Conservation (phyloP, 2,329 filamentous ascomycete genomes). For the Laburnicola sp. region DNA sequence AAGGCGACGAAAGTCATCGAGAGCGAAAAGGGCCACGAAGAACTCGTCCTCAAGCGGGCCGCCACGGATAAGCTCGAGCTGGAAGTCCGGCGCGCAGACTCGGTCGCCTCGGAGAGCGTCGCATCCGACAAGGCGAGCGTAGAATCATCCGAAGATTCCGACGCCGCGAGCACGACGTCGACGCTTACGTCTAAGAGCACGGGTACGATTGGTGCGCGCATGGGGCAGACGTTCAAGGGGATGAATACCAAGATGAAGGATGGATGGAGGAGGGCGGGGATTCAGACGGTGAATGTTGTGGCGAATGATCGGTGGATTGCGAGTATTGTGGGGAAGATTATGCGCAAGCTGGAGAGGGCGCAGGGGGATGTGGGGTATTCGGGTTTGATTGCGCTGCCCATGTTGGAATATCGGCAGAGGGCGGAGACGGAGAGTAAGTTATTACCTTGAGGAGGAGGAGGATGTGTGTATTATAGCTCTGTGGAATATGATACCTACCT, state of each 20-base stretch:
- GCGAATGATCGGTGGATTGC: conserved; percentile 61
- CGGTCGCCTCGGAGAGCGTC: conserved; percentile 23
- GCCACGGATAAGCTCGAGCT: conserved; percentile 31
- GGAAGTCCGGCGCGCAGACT: conserved; percentile 33
- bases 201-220: conserved; percentile 19
- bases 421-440: conserved; percentile 43
- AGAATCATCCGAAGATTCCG: conserved; percentile 5
- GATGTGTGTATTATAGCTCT: too few relatives aligned
- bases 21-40: conserved; percentile 52
- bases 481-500: too few relatives aligned
- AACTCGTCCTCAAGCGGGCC: conserved; percentile 23
- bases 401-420: conserved; percentile 45
- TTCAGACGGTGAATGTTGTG: conserved; percentile 47
- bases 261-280: conserved; percentile 52
- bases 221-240: conserved; percentile 36
- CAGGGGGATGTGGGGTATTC: conserved; percentile 57
- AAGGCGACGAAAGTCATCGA: conserved; percentile 62
- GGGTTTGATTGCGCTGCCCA: conserved; percentile 50
- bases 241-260: conserved; percentile 46
- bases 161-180: background rate
- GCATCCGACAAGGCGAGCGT: conserved; percentile 22
- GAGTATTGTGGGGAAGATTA: conserved; percentile 56
- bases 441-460: conserved; percentile 35
- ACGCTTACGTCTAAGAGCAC: conserved; percentile 27
- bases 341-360: conserved; percentile 53